Percentiles rank a stretch among this genome's conserved stretches.
Conservation (phyloP, 2,329 filamentous ascomycete genomes). For the Botryotinia calthae region DNA sequence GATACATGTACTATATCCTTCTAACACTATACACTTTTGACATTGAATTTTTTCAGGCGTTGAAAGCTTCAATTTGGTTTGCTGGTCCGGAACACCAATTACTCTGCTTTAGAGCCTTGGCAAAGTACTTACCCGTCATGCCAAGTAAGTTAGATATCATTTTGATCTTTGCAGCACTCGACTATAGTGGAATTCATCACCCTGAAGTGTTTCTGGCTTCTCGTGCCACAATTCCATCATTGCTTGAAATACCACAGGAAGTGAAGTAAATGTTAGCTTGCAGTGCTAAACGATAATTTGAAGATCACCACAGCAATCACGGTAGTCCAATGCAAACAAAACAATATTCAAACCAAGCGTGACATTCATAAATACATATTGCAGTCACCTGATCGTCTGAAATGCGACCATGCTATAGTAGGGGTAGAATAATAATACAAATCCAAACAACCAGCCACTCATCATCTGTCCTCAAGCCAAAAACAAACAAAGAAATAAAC, state of each 20-base stretch:
- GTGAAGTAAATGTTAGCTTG: neutral
- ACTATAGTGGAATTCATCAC: neutral
- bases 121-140: neutral
- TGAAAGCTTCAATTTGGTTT: neutral
- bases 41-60: neutral
- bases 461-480: neutral
- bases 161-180: too few species aligned
- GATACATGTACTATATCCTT: too few species aligned
- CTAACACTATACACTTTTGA: neutral
- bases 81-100: neutral
- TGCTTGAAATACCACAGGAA: neutral
- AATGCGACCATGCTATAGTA: slow-evolving; percentile 3
- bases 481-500: neutral
- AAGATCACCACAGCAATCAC: neutral
- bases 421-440: neutral
- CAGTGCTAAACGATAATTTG: neutral
- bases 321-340: too few species aligned
- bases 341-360: neutral
- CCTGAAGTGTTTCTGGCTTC: neutral
- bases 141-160: neutral
- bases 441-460: slow-evolving; percentile 3
- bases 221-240: neutral
- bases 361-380: neutral
- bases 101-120: neutral
- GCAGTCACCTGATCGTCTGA: neutral